Conservation (phyloP, 1,284 basidiomycete species). For the Ganoderma sinense region DNA sequence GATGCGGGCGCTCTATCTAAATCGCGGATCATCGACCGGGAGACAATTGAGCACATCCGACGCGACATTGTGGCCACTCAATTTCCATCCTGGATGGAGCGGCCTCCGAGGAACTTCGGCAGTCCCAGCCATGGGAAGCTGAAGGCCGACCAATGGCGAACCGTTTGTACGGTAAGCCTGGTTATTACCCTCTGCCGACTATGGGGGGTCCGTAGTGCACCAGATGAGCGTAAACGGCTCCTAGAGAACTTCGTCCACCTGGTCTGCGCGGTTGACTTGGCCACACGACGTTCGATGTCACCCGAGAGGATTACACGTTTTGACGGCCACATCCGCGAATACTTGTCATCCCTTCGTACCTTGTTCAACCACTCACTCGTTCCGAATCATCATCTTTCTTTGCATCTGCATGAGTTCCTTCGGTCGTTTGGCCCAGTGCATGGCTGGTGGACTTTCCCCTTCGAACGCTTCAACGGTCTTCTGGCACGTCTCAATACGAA, state of each 20-base stretch:
- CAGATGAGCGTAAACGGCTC: slow-evolving; percentile 31
- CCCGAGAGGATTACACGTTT: slow-evolving; percentile 5
- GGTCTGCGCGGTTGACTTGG: slow-evolving; percentile 4
- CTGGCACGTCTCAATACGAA: slow-evolving; percentile 21
- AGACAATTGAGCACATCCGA: slow-evolving; percentile 32
- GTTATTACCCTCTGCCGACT: slow-evolving; percentile 43
- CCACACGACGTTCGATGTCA: slow-evolving; percentile 9
- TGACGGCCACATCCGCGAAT: slow-evolving; percentile 40
- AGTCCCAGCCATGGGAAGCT: slow-evolving; percentile 41
- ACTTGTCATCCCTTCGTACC: slow-evolving; percentile 37
- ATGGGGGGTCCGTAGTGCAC: slow-evolving; percentile 38
- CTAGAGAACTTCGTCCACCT: slow-evolving; percentile 43
- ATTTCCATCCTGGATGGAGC: slow-evolving; percentile 41
- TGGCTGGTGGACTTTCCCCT: slow-evolving; percentile 35
- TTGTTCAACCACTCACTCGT: slow-evolving; percentile 40
- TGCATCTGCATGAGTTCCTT: slow-evolving; percentile 42
- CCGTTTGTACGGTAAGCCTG: slow-evolving; percentile 37
- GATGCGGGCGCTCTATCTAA: too few species aligned
- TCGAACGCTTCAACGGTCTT: slow-evolving; percentile 29
- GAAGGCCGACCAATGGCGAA: slow-evolving; percentile 47
- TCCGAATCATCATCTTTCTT: slow-evolving; percentile 48
- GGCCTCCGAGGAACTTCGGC: slow-evolving; percentile 41
- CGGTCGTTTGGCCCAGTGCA: slow-evolving; percentile 44
- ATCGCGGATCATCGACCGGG: slow-evolving; percentile 9
- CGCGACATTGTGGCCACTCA: slow-evolving; percentile 37